Evolutionary conservation across 1,284 basidiomycete species (phyloP).

Genomic region (Sparassis latifolia): DNA sequence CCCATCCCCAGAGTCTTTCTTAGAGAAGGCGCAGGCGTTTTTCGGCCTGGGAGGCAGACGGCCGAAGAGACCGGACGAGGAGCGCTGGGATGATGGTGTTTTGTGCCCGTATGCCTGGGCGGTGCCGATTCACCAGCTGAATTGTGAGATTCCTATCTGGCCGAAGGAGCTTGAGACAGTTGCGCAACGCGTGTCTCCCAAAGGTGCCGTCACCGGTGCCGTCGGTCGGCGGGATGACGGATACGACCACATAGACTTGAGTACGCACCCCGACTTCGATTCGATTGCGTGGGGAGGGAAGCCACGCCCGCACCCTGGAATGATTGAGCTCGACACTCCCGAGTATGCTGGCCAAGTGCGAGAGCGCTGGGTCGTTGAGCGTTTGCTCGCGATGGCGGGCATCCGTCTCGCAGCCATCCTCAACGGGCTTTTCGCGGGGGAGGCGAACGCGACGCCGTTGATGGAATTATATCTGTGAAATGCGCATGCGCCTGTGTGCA

Average conservation of each 20-base stretch:
- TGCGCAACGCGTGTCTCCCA: neutral
- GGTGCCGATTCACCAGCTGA: constrained; percentile 61
- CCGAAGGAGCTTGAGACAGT: constrained; percentile 52
- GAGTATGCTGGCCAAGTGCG: constrained; percentile 70
- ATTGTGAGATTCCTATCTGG: constrained; percentile 73
- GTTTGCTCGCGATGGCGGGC: constrained; percentile 75
- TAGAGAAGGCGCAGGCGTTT: constrained; percentile 9
- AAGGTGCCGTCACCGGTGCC: constrained; percentile 21
- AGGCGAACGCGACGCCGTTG: constrained; percentile 5
- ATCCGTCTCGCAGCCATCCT: constrained; percentile 76
- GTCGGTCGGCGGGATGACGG: constrained; percentile 6
- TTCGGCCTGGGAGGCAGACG: constrained; percentile 6
- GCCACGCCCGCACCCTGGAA: constrained; percentile 23
- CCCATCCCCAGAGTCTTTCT: constrained; percentile 1
- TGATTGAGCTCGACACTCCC: constrained; percentile 79
- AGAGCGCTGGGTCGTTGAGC: constrained; percentile 70
- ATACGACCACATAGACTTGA: neutral
- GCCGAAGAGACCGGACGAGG: constrained; percentile 10
- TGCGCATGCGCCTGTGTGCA: no score
- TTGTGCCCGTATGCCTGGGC: constrained; percentile 82
- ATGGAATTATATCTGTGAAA: no score
- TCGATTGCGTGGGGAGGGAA: constrained; percentile 1
- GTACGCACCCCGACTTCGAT: constrained; percentile 2
- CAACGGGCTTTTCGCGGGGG: constrained; percentile 63
- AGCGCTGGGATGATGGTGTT: constrained; percentile 42